A percentile compares a stretch with the other conserved stretches of the same genome.
Conservation (phyloP, 208 protist species). For the Acanthamoeba castellanii region DNA sequence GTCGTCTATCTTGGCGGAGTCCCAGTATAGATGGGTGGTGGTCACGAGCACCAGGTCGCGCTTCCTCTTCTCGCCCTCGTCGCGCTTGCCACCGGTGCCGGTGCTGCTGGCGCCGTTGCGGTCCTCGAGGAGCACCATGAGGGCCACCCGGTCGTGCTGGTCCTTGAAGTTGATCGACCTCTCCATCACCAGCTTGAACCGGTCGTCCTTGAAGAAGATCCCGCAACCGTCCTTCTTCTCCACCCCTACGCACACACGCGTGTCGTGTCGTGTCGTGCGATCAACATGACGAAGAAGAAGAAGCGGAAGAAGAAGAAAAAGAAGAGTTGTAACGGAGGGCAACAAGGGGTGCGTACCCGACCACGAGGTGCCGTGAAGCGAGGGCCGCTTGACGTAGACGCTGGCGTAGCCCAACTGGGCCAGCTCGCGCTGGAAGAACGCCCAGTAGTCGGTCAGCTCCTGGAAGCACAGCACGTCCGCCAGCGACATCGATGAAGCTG, state of each 20-base stretch:
- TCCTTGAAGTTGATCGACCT: slow-evolving; percentile 54
- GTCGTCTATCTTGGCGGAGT: background rate
- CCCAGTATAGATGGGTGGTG: slow-evolving; percentile 7
- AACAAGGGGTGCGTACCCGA: background rate
- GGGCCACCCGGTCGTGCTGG: background rate
- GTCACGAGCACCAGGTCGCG: background rate
- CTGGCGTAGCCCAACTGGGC: slow-evolving; percentile 8
- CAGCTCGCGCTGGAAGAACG: background rate
- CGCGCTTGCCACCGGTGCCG: background rate
- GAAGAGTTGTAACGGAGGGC: background rate
- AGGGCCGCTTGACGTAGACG: slow-evolving; percentile 36
- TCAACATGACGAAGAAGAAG: too few species aligned
- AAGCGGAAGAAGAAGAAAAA: too few species aligned
- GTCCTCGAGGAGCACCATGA: slow-evolving; percentile 41
- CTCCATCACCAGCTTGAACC: slow-evolving; percentile 10
- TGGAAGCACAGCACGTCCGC: slow-evolving; percentile 32
- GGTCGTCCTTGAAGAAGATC: slow-evolving; percentile 5
- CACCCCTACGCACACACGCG: background rate
- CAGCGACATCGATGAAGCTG: background rate
- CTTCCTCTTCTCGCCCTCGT: background rate
- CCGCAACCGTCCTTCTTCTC: slow-evolving; percentile 29
- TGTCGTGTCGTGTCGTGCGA: background rate
- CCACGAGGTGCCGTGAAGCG: background rate
- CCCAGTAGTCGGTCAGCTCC: slow-evolving; percentile 31
- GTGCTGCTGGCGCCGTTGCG: background rate